These are phyloP conservation scores for Colletotrichum chlorophyti DNA, from an alignment of 2,329 filamentous ascomycete species.

Conservation along the genomic window DNA sequence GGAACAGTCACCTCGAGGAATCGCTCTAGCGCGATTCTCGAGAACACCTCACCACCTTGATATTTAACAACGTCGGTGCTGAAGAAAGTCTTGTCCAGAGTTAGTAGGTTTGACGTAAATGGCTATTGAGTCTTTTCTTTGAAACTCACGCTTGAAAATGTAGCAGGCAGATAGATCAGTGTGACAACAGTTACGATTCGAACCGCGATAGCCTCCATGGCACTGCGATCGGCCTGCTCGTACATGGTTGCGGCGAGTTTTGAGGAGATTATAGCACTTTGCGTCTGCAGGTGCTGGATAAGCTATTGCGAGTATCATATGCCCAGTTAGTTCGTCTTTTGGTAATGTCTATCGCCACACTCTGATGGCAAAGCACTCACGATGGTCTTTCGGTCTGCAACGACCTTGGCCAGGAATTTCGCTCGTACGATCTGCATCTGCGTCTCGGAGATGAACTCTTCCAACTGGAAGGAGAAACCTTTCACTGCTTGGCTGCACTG, in stretches of 20 bases:
- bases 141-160: slow-evolving; percentile 23
- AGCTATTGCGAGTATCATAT: too few relatives aligned
- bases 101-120: not conserved
- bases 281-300: slow-evolving; percentile 40
- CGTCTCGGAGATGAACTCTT: slow-evolving; percentile 5
- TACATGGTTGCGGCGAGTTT: slow-evolving; percentile 33
- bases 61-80: slow-evolving; percentile 14
- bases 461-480: not conserved
- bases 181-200: slow-evolving; percentile 38
- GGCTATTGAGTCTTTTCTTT: not conserved
- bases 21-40: not conserved
- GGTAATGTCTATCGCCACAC: too few relatives aligned
- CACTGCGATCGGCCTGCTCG: slow-evolving; percentile 36
- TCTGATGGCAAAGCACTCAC: too few relatives aligned
- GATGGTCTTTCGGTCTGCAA: slow-evolving; percentile 8
- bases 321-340: too few relatives aligned
- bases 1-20: slow-evolving; percentile 16
- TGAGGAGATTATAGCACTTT: slow-evolving; percentile 30
- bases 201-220: slow-evolving; percentile 34
- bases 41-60: not conserved
- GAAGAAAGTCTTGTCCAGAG: slow-evolving; percentile 4
- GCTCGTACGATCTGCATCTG: slow-evolving; percentile 6
- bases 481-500: not conserved
- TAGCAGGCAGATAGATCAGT: slow-evolving; percentile 32
- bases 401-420: not conserved